phyloP scores from a whole-genome alignment of 768 basidiomycete genomes.

The Termitomyces sp. region DNA sequence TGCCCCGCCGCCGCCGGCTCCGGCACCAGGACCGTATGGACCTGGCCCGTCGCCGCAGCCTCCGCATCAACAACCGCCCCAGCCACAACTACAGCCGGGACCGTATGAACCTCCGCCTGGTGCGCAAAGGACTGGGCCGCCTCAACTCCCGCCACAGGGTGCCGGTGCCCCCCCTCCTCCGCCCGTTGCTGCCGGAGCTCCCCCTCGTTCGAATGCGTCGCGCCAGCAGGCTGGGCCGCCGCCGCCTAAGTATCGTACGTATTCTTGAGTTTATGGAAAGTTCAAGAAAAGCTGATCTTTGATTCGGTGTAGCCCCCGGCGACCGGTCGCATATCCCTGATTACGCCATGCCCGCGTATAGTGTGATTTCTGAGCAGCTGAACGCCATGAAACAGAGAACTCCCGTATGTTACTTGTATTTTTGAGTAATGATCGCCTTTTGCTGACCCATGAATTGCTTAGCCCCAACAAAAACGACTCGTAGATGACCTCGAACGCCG shows the following conservation, averaged over 20 bases:
- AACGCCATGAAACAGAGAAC: slow-evolving; percentile 65
- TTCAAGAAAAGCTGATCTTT: slow-evolving; percentile 3
- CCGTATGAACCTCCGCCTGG: slow-evolving; percentile 43
- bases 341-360: slow-evolving; percentile 57
- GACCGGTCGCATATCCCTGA: slow-evolving; percentile 92
- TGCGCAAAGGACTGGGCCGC: slow-evolving; percentile 21
- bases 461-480: slow-evolving; percentile 83
- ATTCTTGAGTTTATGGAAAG: not conserved
- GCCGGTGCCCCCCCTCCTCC: slow-evolving; percentile 18
- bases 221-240: slow-evolving; percentile 24
- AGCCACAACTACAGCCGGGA: slow-evolving; percentile 26
- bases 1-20: slow-evolving; percentile 22
- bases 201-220: slow-evolving; percentile 17
- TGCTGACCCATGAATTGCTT: slow-evolving; percentile 7
- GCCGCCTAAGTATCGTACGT: slow-evolving; percentile 46
- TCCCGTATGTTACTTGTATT: slow-evolving; percentile 52
- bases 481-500: slow-evolving; percentile 86
- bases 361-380: slow-evolving; percentile 61
- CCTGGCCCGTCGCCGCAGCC: slow-evolving; percentile 15
- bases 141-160: slow-evolving; percentile 33
- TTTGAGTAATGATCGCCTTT: not conserved
- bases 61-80: slow-evolving; percentile 18
- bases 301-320: slow-evolving; percentile 62
- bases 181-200: slow-evolving; percentile 30
- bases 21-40: slow-evolving; percentile 22